Evolutionary conservation across 23 red algal species (phyloP).

Genomic region (Gracilaria caudata): DNA sequence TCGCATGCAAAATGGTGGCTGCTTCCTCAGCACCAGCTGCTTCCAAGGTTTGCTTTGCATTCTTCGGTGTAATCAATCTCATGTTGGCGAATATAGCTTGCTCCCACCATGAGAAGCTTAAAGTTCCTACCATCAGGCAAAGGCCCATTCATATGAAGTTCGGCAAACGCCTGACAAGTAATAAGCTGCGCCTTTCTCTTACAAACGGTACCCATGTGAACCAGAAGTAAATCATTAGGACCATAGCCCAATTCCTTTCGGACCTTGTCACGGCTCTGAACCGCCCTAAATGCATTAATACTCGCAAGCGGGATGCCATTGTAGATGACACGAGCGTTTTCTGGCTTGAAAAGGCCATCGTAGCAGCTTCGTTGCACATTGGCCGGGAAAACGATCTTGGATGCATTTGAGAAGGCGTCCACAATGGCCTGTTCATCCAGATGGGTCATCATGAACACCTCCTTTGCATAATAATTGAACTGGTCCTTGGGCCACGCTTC

Average conservation of each 20-base stretch:
- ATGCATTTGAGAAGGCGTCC: constrained; percentile 73
- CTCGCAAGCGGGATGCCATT: constrained; percentile 95
- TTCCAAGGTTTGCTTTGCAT: constrained; percentile 83
- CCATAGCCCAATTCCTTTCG: constrained; percentile 88
- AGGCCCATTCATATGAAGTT: constrained; percentile 56
- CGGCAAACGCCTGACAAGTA: constrained; percentile 87
- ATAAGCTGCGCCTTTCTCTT: constrained; percentile 93
- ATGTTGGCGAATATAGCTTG: constrained; percentile 97
- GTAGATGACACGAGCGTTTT: constrained; percentile 82
- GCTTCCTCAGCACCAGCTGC: constrained; percentile 64
- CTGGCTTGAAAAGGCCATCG: constrained; percentile 72
- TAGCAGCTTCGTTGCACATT: constrained; percentile 88
- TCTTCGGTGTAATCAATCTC: constrained; percentile 95
- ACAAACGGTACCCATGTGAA: constrained; percentile 98
- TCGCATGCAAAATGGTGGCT: constrained; percentile 88
- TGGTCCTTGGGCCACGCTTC: constrained; percentile 96
- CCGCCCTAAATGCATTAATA: constrained; percentile 90
- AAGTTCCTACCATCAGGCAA: constrained; percentile 49
- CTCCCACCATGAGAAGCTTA: constrained; percentile 96
- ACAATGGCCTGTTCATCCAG: constrained; percentile 71
- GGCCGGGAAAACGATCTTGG: constrained; percentile 95
- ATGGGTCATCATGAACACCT: constrained; percentile 97
- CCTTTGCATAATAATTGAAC: constrained; percentile 95
- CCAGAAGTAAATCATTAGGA: constrained; percentile 74
- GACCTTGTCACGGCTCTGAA: constrained; percentile 75